phyloP scores from a whole-genome alignment of 108 stramenopile species.

The Nitzschia sp. region DNA sequence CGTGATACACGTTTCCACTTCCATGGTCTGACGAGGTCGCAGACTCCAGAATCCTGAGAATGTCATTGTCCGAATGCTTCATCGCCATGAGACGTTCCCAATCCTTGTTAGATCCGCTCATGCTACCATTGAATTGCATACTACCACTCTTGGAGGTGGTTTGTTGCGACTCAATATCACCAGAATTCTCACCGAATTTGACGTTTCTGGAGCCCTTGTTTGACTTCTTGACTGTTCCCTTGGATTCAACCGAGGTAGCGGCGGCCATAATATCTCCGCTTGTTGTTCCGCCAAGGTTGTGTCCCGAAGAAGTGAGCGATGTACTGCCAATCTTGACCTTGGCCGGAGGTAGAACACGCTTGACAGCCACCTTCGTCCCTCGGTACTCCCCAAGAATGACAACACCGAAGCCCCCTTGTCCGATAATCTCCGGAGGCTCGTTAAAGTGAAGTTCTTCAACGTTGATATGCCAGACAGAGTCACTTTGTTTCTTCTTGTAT shows the following conservation, averaged over 20 bases:
- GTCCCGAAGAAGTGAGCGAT: not conserved
- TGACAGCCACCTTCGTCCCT: slow-evolving; percentile 45
- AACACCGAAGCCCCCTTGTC: slow-evolving; percentile 42
- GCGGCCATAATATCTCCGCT: not conserved
- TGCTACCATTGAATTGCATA: slow-evolving; percentile 54
- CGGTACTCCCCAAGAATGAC: slow-evolving; percentile 46
- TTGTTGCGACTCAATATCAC: slow-evolving; percentile 4
- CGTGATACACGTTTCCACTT: not conserved
- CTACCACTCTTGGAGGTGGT: not conserved
- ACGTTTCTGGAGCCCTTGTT: not conserved
- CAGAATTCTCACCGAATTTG: not conserved
- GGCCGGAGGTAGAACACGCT: slow-evolving; percentile 39
- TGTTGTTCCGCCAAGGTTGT: not conserved
- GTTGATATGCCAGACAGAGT: slow-evolving; percentile 24
- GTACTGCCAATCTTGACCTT: not conserved
- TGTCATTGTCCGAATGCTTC: not conserved
- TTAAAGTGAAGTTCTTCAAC: slow-evolving; percentile 25
- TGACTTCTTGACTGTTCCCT: not conserved
- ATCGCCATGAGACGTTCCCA: not conserved
- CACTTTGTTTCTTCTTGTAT: slow-evolving; percentile 17
- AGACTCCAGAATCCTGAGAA: slow-evolving; percentile 8
- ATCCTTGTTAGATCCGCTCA: slow-evolving; percentile 25
- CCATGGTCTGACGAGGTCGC: slow-evolving; percentile 8
- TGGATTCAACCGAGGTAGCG: not conserved
- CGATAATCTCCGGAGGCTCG: slow-evolving; percentile 33